Percentiles rank a stretch among this genome's conserved stretches.
Conservation (phyloP, 2,329 filamentous ascomycete genomes). For the Fusarium foetens region DNA sequence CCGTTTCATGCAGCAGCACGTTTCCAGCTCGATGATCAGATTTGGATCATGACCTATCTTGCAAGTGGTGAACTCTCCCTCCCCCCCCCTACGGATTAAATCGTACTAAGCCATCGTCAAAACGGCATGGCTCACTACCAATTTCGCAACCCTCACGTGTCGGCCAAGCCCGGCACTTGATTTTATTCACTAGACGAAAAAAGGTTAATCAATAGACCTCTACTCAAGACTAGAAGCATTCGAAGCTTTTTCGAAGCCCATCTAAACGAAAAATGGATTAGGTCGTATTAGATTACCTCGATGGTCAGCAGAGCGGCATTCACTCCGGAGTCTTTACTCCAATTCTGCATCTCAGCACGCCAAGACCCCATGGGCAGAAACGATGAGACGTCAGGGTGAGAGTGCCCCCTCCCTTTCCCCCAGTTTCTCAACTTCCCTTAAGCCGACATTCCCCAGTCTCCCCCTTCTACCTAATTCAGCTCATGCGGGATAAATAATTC, state of each 20-base stretch:
- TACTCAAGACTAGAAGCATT: conserved; percentile 10
- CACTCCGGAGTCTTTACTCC: conserved; percentile 1
- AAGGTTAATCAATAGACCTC: background rate
- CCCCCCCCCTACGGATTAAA: background rate
- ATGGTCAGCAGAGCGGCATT: background rate
- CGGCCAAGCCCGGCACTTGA: conserved; percentile 20
- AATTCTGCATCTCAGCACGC: background rate
- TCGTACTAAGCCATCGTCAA: background rate
- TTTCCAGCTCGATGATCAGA: background rate
- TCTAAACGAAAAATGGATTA: background rate
- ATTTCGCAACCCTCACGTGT: conserved; percentile 18
- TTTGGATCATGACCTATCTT: background rate
- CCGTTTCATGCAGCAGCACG: background rate
- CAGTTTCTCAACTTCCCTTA: background rate
- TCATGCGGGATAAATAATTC: conserved; percentile 3
- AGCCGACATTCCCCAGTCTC: background rate
- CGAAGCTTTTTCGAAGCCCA: conserved; percentile 5
- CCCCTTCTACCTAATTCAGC: background rate
- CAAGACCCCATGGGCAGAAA: background rate
- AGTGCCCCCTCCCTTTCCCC: background rate
- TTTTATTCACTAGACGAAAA: background rate
- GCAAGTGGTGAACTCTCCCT: background rate
- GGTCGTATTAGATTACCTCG: background rate
- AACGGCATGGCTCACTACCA: background rate
- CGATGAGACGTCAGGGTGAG: background rate